Evolutionary conservation across 2,329 filamentous ascomycete genomes (phyloP).

Genomic region (Monosporascus ibericus): DNA sequence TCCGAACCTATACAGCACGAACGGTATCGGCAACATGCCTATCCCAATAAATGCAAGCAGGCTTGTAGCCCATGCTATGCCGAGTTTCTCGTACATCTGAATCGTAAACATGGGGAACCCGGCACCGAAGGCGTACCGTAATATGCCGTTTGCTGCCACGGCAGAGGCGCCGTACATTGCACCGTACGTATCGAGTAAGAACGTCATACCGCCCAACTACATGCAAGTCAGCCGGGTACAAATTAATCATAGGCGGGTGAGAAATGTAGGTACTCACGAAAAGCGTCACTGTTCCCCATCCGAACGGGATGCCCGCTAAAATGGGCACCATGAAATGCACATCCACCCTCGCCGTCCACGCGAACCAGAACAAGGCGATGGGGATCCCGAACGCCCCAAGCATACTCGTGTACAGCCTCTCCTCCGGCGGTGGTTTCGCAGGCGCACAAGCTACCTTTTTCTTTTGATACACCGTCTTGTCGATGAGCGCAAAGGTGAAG

Average conservation of each 20-base stretch:
- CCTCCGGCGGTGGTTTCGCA: constrained; percentile 40
- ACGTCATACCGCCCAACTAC: constrained; percentile 35
- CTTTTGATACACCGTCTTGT: constrained; percentile 34
- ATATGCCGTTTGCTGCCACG: constrained; percentile 59
- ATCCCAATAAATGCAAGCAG: constrained; percentile 30
- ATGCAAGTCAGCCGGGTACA: background rate
- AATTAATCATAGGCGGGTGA: background rate
- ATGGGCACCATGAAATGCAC: constrained; percentile 45
- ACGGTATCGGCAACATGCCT: constrained; percentile 35
- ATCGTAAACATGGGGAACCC: constrained; percentile 55
- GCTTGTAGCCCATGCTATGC: constrained; percentile 62
- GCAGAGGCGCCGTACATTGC: constrained; percentile 67
- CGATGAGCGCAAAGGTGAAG: constrained; percentile 34
- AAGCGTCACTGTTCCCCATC: constrained; percentile 53
- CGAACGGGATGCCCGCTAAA: constrained; percentile 47
- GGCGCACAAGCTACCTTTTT: constrained; percentile 24
- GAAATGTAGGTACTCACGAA: constrained; percentile 37
- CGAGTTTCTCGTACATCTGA: constrained; percentile 49
- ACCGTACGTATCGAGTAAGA: constrained; percentile 5
- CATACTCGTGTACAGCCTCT: constrained; percentile 53
- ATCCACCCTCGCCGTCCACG: constrained; percentile 43
- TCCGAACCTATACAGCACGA: constrained; percentile 37
- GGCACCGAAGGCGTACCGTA: constrained; percentile 52
- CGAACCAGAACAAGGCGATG: constrained; percentile 53
- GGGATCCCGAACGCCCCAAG: constrained; percentile 48